A percentile compares a stretch with the other conserved stretches of the same genome.
Conservation (phyloP, 768 basidiomycete species). For the Hirschioporus abietinus region DNA sequence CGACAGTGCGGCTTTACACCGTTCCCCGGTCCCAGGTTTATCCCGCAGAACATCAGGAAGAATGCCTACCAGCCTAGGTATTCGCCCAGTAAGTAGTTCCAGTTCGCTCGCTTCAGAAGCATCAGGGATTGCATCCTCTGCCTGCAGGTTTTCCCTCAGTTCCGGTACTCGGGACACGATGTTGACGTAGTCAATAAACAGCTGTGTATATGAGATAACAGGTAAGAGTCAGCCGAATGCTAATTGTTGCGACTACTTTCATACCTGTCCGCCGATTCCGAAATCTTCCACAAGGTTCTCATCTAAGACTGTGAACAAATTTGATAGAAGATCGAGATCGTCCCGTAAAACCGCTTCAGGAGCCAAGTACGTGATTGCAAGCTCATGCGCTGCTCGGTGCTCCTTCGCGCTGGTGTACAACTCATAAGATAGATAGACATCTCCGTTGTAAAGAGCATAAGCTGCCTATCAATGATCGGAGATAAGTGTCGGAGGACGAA, state of each 20-base stretch:
- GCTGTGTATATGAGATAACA: constrained; percentile 33
- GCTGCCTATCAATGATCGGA: constrained; percentile 47
- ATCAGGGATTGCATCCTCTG: constrained; percentile 38
- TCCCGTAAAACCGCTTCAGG: constrained; percentile 79
- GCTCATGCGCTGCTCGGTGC: constrained; percentile 70
- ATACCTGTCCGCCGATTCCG: constrained; percentile 69
- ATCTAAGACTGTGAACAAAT: constrained; percentile 46
- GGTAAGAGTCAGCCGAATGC: constrained; percentile 10
- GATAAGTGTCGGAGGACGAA: constrained; percentile 7
- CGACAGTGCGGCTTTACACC: constrained; percentile 52
- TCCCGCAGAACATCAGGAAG: constrained; percentile 65
- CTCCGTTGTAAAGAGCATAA: constrained; percentile 52
- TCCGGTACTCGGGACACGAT: constrained; percentile 56
- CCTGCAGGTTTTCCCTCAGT: constrained; percentile 39
- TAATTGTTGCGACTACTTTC: constrained; percentile 7
- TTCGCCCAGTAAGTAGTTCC: constrained; percentile 51
- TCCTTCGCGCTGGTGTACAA: constrained; percentile 66
- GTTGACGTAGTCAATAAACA: constrained; percentile 67
- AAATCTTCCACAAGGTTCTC: background rate
- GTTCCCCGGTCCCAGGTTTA: constrained; percentile 51
- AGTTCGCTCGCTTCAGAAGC: constrained; percentile 45
- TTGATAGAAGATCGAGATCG: constrained; percentile 56
- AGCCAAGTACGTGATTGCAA: constrained; percentile 82
- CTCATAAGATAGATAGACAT: constrained; percentile 71
- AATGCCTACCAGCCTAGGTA: constrained; percentile 61